Evolutionary conservation across 2,329 filamentous ascomycete species (phyloP), one percentile per base, ranked within the genome.

Genomic region (Xylaria sp.): DNA sequence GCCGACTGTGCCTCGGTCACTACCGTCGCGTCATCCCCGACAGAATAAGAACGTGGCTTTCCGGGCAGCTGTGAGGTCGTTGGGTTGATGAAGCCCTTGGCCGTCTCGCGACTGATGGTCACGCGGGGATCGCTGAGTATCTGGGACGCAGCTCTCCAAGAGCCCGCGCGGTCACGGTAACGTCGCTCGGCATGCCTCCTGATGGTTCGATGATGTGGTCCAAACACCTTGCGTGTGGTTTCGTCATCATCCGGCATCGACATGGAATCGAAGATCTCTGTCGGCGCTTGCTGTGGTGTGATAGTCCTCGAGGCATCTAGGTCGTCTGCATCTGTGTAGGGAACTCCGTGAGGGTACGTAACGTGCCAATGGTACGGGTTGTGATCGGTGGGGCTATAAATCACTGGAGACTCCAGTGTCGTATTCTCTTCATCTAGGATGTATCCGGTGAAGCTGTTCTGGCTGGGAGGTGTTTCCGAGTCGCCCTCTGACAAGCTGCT

Each of bases 401-500:
- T 52, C 13, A 57, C 57, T 1, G 73, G 71, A 1, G 73, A 72
- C 34, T 68, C 63, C 16, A 70, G 54, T 4, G 67, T 56, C 2
- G 59, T 60, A 8, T 59, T 55, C 18, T 62, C 62, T 39, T 71
- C 70, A 50, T 66, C 63, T 45, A 59, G 57, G 50, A 56, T 55
- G 59, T 48, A 63, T 17, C 70, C 66, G 21, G 57, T 62, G 34
- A 69, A 39, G 47, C 70, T 75, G 44, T 53, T 67, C 24, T 70
- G 68, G 51, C 70, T 73, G 4, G 69, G 66, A 1, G 74, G 71
- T 0, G 73, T 76, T n/a, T 72, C 71, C 0, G 77, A 75, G 19
- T 76, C 75, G 4, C 72, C 72, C 52, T 80, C 78, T 0, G 79
- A 82, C 7, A 76, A 66, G 52, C 74, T 79, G 55, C 75, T 79